Percentiles rank a stretch among this genome's conserved stretches.
These are phyloP conservation scores for Debaryomyces hansenii DNA, from an alignment of 805 yeast species.

Conservation along the genomic window DNA sequence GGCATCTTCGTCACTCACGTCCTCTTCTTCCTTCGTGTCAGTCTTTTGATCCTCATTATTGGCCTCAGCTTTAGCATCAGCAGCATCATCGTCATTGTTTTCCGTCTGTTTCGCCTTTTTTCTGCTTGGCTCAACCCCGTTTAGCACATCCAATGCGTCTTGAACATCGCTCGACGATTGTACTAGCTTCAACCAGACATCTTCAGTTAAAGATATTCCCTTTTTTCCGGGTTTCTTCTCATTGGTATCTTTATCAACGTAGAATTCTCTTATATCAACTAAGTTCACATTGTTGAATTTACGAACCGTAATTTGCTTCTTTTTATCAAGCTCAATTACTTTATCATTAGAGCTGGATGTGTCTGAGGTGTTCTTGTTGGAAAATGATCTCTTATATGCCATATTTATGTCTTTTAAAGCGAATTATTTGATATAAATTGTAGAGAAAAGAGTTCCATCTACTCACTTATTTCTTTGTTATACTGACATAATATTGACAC, in stretches of 20 bases:
- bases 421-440: no score
- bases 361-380: not conserved
- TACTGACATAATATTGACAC: no score
- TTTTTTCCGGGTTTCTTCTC: slow-evolving; percentile 80
- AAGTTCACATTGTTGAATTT: slow-evolving; percentile 64
- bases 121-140: slow-evolving; percentile 12
- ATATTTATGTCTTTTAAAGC: slow-evolving; percentile 2
- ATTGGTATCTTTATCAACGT: slow-evolving; percentile 52
- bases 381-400: slow-evolving; percentile 14
- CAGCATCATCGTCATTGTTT: not conserved
- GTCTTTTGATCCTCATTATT: slow-evolving; percentile 6
- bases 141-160: slow-evolving; percentile 46
- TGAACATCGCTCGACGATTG: slow-evolving; percentile 48
- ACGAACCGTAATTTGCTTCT: slow-evolving; percentile 71
- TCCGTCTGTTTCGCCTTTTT: slow-evolving; percentile 1
- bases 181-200: slow-evolving; percentile 51
- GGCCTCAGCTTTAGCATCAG: slow-evolving; percentile 3
- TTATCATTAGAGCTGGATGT: slow-evolving; percentile 8
- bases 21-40: not conserved
- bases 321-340: slow-evolving; percentile 31
- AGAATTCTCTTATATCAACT: slow-evolving; percentile 85
- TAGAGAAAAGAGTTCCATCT: no score
- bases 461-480: no score
- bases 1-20: not conserved
- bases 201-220: slow-evolving; percentile 62